Conservation (phyloP, 176 grass and related monocot species). For the Ensete glaucum region DNA sequence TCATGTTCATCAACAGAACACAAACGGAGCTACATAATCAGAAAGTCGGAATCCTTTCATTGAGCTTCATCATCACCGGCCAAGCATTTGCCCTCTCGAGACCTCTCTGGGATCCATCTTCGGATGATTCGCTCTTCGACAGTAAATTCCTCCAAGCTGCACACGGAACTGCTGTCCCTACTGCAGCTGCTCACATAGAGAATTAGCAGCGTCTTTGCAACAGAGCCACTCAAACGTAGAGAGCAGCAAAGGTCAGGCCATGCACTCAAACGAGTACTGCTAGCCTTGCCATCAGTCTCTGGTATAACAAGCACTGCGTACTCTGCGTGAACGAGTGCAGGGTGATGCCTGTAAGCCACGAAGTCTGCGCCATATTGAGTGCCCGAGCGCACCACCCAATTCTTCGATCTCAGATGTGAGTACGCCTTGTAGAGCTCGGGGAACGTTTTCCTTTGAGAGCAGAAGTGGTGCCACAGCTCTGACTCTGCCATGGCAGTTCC, state of each 20-base stretch:
- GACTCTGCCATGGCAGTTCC: background rate
- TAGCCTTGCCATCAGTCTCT: constrained; percentile 10
- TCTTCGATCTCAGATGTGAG: constrained; percentile 46
- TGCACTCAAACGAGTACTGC: constrained; percentile 22
- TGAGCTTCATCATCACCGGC: background rate
- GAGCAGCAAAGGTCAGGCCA: constrained; percentile 56
- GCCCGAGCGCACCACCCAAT: constrained; percentile 50
- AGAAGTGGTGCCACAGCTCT: constrained; percentile 45
- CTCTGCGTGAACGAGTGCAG: constrained; percentile 57
- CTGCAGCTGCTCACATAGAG: constrained; percentile 23
- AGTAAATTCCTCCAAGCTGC: constrained; percentile 36
- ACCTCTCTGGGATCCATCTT: constrained; percentile 48
- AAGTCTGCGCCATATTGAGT: constrained; percentile 56
- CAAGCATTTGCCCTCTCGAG: constrained; percentile 23
- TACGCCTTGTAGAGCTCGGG: constrained; percentile 54
- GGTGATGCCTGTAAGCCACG: constrained; percentile 71
- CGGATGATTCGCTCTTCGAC: constrained; percentile 47
- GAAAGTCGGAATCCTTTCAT: background rate
- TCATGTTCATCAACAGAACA: background rate
- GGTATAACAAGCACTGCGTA: constrained; percentile 47
- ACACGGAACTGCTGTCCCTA: constrained; percentile 13
- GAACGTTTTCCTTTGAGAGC: constrained; percentile 24
- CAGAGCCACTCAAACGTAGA: constrained; percentile 39
- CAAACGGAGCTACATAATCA: background rate
- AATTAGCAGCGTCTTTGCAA: constrained; percentile 61